A percentile compares a stretch with the other conserved stretches of the same genome.
These are phyloP conservation scores for Amoebophrya sp. DNA, from an alignment of 169 alveolate species.

Conservation along the genomic window DNA sequence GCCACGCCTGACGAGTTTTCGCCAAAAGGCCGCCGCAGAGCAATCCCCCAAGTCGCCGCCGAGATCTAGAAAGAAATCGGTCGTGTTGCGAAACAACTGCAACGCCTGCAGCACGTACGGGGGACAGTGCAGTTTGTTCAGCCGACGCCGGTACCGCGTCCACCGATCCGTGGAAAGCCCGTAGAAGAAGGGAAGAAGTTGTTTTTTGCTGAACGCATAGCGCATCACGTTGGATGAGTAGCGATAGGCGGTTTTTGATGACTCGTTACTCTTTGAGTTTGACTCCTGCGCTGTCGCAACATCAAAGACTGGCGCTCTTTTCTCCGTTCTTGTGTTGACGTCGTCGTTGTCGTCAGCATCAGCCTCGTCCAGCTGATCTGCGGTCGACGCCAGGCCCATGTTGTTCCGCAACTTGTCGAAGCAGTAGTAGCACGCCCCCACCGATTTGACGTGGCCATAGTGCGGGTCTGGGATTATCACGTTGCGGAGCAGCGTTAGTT, in stretches of 20 bases:
- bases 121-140: neutral
- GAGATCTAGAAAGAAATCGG: neutral
- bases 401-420: no score
- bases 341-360: no score
- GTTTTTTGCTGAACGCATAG: neutral
- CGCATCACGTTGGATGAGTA: neutral
- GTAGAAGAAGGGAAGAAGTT: neutral
- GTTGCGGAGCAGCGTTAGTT: no score
- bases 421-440: no score
- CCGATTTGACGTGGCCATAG: no score
- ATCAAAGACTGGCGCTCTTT: no score
- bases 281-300: no score
- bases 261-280: no score
- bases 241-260: neutral
- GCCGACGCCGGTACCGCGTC: neutral
- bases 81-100: neutral
- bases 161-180: neutral
- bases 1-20: neutral
- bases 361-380: no score
- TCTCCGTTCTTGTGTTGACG: no score
- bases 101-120: slow-evolving; percentile 12
- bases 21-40: neutral
- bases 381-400: no score
- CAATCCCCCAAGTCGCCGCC: slow-evolving; percentile 17
- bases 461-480: no score